Conservation (phyloP, 1,284 basidiomycete genomes). For the Xerocomus amazonicus region DNA sequence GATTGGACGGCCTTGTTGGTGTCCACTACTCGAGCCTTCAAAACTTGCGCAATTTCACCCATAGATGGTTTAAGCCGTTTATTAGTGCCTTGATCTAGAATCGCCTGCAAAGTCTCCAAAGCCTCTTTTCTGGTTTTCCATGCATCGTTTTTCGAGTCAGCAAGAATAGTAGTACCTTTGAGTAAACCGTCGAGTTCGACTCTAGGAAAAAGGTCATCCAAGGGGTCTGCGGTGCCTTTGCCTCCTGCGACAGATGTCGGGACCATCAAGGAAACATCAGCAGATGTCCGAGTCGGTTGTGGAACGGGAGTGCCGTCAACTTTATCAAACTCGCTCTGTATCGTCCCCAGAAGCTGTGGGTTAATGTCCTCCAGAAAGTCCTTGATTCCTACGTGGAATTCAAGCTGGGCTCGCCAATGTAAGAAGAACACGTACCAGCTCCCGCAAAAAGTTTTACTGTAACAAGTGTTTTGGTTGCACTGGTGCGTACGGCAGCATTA, state of each 20-base stretch:
- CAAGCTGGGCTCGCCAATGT: constrained; percentile 1
- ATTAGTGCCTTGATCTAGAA: constrained; percentile 88
- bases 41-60: constrained; percentile 86
- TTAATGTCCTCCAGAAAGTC: constrained; percentile 94
- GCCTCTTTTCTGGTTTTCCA: constrained; percentile 99
- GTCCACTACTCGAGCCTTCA: constrained; percentile 89
- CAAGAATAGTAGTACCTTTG: constrained; percentile 78
- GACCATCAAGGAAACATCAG: constrained; percentile 61
- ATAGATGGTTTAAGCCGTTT: constrained; percentile 89
- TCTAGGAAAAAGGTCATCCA: constrained; percentile 94
- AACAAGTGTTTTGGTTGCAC: constrained; percentile 92
- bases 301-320: constrained; percentile 80
- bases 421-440: constrained; percentile 53
- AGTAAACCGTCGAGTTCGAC: constrained; percentile 90
- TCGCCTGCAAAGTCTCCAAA: constrained; percentile 78
- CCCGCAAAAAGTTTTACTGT: constrained; percentile 93
- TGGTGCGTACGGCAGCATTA: constrained; percentile 91
- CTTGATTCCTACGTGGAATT: constrained; percentile 66
- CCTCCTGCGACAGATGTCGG: constrained; percentile 38
- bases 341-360: constrained; percentile 89
- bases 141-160: constrained; percentile 84
- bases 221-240: constrained; percentile 55
- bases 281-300: constrained; percentile 74
- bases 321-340: constrained; percentile 92
- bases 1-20: constrained; percentile 93